These are phyloP conservation scores for Curvularia spicifera DNA, from an alignment of 2,329 filamentous ascomycete genomes.

Conservation along the genomic window DNA sequence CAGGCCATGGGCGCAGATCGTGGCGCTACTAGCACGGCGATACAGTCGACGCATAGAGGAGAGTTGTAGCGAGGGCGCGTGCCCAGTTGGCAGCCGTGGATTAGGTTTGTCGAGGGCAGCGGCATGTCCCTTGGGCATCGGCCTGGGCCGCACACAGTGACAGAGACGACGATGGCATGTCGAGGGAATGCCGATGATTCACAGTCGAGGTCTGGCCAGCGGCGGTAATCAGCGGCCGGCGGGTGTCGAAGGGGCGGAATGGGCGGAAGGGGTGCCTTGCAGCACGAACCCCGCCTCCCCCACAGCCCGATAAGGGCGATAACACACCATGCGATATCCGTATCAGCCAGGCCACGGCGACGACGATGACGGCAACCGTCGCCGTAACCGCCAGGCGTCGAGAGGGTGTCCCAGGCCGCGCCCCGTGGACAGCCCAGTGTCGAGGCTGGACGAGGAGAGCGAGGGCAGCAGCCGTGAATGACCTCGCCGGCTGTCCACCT, in stretches of 20 bases:
- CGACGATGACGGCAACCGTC: conserved; percentile 18
- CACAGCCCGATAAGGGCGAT: conserved; percentile 36
- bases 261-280: conserved; percentile 13
- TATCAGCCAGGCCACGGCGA: no score
- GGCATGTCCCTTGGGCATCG: not conserved
- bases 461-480: conserved; percentile 14
- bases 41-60: conserved; percentile 12
- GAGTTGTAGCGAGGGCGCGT: not conserved
- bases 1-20: conserved; percentile 34
- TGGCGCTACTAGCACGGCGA: conserved; percentile 26
- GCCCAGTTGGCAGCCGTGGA: conserved; percentile 10
- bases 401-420: conserved; percentile 34
- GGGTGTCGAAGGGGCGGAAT: conserved; percentile 10
- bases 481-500: conserved; percentile 34
- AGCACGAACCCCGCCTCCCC: conserved; percentile 20
- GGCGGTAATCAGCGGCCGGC: conserved; percentile 29
- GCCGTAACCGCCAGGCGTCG: not conserved
- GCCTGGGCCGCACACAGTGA: not conserved
- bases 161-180: no score
- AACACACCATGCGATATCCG: conserved; percentile 16
- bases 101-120: not conserved
- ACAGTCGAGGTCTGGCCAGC: conserved; percentile 6
- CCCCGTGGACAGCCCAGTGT: conserved; percentile 37
- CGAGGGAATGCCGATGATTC: no score
- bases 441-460: conserved; percentile 3